Percentiles rank a stretch among this genome's conserved stretches.
These are phyloP conservation scores for Leccinum pachyderme DNA, from an alignment of 1,284 basidiomycete species.

Conservation along the genomic window DNA sequence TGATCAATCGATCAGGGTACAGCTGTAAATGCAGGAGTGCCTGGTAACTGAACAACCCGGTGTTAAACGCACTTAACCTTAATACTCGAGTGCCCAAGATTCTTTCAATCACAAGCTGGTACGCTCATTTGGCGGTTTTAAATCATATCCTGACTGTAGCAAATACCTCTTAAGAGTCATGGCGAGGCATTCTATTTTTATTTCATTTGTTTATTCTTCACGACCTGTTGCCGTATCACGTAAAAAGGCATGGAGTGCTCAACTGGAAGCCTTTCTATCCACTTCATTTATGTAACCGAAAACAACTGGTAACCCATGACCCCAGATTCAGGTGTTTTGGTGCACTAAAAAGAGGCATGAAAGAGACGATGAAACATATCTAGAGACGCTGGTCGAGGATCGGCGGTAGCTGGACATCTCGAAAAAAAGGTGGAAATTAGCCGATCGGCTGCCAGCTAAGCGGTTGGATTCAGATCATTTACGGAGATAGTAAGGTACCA, in stretches of 20 bases:
- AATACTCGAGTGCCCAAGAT: too few species aligned
- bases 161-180: neutral
- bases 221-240: neutral
- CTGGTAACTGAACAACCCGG: neutral
- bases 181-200: neutral
- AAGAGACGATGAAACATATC: too few species aligned
- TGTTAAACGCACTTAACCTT: neutral
- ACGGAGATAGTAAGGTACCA: too few species aligned
- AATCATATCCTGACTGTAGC: too few species aligned
- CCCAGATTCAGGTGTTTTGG: too few species aligned
- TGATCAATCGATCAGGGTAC: neutral
- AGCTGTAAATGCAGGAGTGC: neutral
- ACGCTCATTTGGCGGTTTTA: neutral
- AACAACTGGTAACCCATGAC: neutral
- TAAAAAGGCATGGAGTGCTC: too few species aligned
- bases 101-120: too few species aligned
- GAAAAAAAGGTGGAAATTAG: too few species aligned
- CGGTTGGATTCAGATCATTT: too few species aligned
- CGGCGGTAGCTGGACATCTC: too few species aligned
- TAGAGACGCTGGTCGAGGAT: neutral
- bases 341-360: too few species aligned
- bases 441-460: too few species aligned
- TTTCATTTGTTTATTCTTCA: neutral
- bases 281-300: neutral
- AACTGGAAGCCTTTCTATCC: neutral